phyloP scores from a whole-genome alignment of 129 eudicot genomes.

The Daucus carota region DH1_v3.0 NC_030384.2:24162501-24163000 shows the following conservation, averaged over 20 bases:
- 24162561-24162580: background rate
- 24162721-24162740: background rate
- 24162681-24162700: too few relatives aligned
- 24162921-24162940: background rate
- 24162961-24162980: conserved; percentile 4
- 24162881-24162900: too few relatives aligned
- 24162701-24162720: too few relatives aligned
- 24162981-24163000: background rate
- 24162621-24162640: too few relatives aligned
- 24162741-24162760: too few relatives aligned
- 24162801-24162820: background rate
- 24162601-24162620: background rate
- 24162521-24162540: too few relatives aligned
- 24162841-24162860: background rate
- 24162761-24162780: too few relatives aligned
- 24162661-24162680: background rate
- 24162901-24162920: background rate
- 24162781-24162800: too few relatives aligned
- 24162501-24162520: background rate
- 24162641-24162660: background rate
- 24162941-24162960: conserved; percentile 34
- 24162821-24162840: too few relatives aligned
- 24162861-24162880: too few relatives aligned
- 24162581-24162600: too few relatives aligned
- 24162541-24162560: too few relatives aligned